phyloP scores from a whole-genome alignment of 1,284 basidiomycete genomes.

The Papiliotrema terrestris region DNA sequence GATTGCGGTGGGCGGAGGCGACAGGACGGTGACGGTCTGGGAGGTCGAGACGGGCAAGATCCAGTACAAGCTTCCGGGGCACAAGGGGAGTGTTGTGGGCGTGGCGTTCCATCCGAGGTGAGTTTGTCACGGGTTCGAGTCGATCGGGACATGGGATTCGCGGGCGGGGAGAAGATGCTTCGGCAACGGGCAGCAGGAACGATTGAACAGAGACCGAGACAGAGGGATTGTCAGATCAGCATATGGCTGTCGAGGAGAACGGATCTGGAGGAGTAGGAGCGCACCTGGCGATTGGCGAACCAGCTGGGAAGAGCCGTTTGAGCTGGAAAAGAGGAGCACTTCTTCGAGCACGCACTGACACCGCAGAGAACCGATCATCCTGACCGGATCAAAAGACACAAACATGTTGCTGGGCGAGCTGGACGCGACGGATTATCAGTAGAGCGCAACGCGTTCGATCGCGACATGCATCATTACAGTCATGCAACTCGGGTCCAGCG shows the following conservation, averaged over 20 bases:
- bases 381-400: conserved; percentile 82
- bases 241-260: no score
- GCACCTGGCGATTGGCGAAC: no score
- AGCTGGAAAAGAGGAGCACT: no score
- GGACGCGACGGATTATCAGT: conserved; percentile 53
- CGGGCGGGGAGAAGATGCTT: no score
- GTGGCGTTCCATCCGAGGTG: conserved; percentile 71
- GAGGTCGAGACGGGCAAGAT: conserved; percentile 82
- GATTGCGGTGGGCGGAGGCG: conserved; percentile 53
- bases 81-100: conserved; percentile 85
- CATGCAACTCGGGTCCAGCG: no score
- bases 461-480: no score
- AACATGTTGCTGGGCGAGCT: conserved; percentile 87
- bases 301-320: no score
- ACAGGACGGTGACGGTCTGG: conserved; percentile 76
- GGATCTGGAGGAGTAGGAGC: not conserved
- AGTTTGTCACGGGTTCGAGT: no score
- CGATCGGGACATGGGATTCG: no score
- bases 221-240: no score
- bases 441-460: not conserved
- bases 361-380: conserved; percentile 79
- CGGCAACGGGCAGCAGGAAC: not conserved
- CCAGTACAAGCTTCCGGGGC: conserved; percentile 86
- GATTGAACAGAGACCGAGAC: not conserved
- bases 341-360: not conserved